Conservation (phyloP, 2,329 filamentous ascomycete genomes). For the Apiospora malaysiana region DNA sequence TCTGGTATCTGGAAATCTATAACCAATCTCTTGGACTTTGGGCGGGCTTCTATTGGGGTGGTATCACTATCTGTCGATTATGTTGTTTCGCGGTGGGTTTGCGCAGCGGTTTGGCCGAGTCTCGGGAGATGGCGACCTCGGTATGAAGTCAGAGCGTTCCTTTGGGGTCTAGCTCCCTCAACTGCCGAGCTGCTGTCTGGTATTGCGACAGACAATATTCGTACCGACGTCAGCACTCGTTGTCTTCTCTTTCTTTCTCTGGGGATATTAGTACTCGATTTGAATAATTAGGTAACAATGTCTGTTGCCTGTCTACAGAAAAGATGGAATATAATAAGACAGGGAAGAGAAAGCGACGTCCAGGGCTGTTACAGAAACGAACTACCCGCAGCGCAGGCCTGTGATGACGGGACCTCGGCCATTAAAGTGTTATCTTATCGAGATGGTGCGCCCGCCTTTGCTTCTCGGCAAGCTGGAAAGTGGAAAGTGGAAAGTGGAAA, state of each 20-base stretch:
- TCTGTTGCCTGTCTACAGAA: background rate
- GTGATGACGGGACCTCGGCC: constrained; percentile 14
- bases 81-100: constrained; percentile 2
- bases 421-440: constrained; percentile 14
- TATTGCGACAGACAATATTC: background rate
- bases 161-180: constrained; percentile 1
- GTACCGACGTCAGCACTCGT: background rate
- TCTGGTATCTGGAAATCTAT: background rate
- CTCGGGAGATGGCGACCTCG: constrained; percentile 16
- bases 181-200: background rate
- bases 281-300: background rate
- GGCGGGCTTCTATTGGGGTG: background rate
- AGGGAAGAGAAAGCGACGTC: background rate
- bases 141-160: constrained; percentile 10
- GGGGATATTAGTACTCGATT: too few species aligned
- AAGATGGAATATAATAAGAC: background rate
- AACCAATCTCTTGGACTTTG: background rate
- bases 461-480: constrained; percentile 12
- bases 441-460: constrained; percentile 2
- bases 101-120: constrained; percentile 11
- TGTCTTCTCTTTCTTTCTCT: background rate
- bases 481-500: background rate
- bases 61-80: constrained; percentile 15
- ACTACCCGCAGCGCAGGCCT: background rate
- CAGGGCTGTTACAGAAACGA: background rate